Evolutionary conservation across 371 early-diverging fungal genomes (phyloP).

Genomic region (Nosema muscidifuracis): DNA sequence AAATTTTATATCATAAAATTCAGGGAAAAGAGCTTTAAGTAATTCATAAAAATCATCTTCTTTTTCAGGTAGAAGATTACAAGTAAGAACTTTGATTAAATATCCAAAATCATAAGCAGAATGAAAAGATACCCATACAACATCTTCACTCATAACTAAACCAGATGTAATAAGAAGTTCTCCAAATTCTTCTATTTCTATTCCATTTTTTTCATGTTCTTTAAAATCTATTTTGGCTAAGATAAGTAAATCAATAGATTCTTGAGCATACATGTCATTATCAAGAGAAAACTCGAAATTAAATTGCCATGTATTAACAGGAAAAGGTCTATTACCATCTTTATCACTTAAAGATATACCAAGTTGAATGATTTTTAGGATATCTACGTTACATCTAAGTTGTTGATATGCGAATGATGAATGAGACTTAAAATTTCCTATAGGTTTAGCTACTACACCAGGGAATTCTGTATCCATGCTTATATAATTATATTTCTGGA

Average conservation of each 20-base stretch:
- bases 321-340: conserved; percentile 78
- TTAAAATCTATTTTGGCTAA: conserved; percentile 96
- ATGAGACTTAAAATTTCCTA: conserved; percentile 72
- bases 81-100: conserved; percentile 84
- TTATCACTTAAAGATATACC: conserved; percentile 91
- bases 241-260: conserved; percentile 87
- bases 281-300: conserved; percentile 90
- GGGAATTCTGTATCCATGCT: conserved; percentile 99
- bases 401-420: conserved; percentile 72
- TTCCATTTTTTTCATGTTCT: conserved; percentile 87
- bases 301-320: conserved; percentile 92
- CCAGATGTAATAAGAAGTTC: conserved; percentile 91
- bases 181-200: conserved; percentile 88
- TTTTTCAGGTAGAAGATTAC: conserved; percentile 77
- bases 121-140: conserved; percentile 96
- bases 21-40: conserved; percentile 83
- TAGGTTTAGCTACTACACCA: conserved; percentile 94
- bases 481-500: conserved; percentile 83
- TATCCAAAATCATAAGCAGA: conserved; percentile 98
- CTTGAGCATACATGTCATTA: conserved; percentile 96
- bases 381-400: conserved; percentile 90
- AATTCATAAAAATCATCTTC: conserved; percentile 85
- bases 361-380: conserved; percentile 93
- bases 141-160: conserved; percentile 78
- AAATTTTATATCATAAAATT: conserved; percentile 96